Conservation (phyloP, 2,329 filamentous ascomycete species). For the Stagonosporopsis vannaccii region DNA sequence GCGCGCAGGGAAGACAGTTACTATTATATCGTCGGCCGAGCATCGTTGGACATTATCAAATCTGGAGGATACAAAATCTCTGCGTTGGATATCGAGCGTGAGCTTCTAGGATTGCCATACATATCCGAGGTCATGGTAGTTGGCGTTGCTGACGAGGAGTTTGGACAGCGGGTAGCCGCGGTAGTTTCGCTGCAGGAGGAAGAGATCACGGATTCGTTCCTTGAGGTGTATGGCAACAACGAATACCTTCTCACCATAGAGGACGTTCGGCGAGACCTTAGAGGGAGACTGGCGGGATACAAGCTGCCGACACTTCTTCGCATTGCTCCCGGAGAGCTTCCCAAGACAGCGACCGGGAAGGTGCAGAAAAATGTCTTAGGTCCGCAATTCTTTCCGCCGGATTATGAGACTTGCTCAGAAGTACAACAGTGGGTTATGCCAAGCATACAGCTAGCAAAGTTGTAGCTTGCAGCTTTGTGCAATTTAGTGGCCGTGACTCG, state of each 20-base stretch:
- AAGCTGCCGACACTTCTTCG: constrained; percentile 59
- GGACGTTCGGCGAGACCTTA: constrained; percentile 53
- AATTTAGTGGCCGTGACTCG: too few species aligned
- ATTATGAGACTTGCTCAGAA: constrained; percentile 30
- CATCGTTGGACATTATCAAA: constrained; percentile 63
- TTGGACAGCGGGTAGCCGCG: constrained; percentile 63
- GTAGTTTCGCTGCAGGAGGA: constrained; percentile 54
- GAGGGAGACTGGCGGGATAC: constrained; percentile 55
- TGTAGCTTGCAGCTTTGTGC: constrained; percentile 14
- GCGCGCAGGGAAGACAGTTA: constrained; percentile 51
- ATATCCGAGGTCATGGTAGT: constrained; percentile 62
- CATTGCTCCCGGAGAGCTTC: constrained; percentile 55
- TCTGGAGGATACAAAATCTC: constrained; percentile 64
- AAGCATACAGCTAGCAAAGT: constrained; percentile 29
- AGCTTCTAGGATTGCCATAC: constrained; percentile 58
- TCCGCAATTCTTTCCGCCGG: constrained; percentile 48
- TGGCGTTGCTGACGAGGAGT: constrained; percentile 62
- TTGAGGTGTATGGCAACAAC: constrained; percentile 24
- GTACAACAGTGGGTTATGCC: constrained; percentile 40
- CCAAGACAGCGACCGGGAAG: constrained; percentile 59
- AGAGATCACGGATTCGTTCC: constrained; percentile 32
- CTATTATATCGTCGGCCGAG: constrained; percentile 63
- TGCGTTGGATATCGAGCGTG: constrained; percentile 62
- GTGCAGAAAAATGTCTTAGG: constrained; percentile 60
- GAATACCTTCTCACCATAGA: constrained; percentile 47